phyloP scores from a whole-genome alignment of 208 protist genomes.

The Trypanosoma cruzi region DNA sequence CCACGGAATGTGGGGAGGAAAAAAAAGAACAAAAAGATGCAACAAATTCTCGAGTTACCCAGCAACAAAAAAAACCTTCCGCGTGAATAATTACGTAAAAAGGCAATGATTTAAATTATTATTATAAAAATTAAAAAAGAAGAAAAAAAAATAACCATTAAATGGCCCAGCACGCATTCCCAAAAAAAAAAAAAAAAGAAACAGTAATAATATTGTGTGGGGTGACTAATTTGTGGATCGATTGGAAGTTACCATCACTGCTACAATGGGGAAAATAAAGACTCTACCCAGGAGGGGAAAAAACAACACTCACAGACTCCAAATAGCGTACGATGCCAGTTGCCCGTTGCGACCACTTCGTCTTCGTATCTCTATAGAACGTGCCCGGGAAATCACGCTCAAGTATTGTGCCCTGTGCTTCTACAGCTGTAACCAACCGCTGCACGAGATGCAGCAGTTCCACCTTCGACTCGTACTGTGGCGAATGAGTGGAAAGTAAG shows the following conservation, averaged over 20 bases:
- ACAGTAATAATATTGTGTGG: not conserved
- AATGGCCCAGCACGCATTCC: not conserved
- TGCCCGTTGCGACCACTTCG: conserved; percentile 43
- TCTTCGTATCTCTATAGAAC: conserved; percentile 65
- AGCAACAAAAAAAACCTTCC: too few relatives aligned
- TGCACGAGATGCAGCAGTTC: conserved; percentile 47
- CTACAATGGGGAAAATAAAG: not conserved
- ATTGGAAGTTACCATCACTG: not conserved
- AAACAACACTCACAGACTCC: conserved; percentile 71
- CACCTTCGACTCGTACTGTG: conserved; percentile 54
- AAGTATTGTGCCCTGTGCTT: conserved; percentile 61
- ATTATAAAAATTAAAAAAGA: too few relatives aligned
- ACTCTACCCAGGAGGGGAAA: conserved; percentile 38
- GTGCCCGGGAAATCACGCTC: conserved; percentile 60
- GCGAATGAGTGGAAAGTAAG: conserved; percentile 49
- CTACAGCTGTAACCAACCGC: conserved; percentile 53
- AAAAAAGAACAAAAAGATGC: not conserved
- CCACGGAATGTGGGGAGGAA: not conserved
- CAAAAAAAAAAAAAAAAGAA: conserved; percentile 14
- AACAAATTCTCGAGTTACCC: not conserved
- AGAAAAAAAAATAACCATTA: not conserved
- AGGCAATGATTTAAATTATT: too few relatives aligned
- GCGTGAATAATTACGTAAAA: not conserved
- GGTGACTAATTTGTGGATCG: conserved; percentile 10
- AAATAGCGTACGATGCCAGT: conserved; percentile 53